These are phyloP conservation scores for Tagetes erecta DNA, from an alignment of 129 eudicot genomes.

Conservation along the genomic window DNA sequence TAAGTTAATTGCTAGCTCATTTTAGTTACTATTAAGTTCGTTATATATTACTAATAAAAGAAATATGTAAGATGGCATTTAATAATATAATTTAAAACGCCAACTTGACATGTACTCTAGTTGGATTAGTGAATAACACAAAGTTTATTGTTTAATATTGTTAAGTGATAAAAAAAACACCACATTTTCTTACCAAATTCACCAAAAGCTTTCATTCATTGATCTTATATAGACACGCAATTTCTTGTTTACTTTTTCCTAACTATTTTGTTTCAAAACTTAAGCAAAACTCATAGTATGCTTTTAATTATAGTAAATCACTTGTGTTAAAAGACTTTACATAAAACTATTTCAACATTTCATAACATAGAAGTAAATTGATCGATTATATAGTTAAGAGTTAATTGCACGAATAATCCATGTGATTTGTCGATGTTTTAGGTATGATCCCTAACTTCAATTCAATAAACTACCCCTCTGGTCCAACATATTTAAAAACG, in stretches of 20 bases:
- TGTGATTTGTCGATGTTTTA: too few relatives aligned
- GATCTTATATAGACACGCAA: not conserved
- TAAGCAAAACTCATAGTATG: not conserved
- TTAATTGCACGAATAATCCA: too few relatives aligned
- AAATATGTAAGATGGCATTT: not conserved
- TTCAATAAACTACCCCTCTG: too few relatives aligned
- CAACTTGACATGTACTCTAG: constrained; percentile 12
- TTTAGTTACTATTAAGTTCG: not conserved
- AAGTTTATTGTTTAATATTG: not conserved
- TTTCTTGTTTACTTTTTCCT: constrained; percentile 9
- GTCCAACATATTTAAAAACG: too few relatives aligned
- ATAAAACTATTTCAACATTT: not conserved
- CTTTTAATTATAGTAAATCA: not conserved
- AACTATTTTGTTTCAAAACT: constrained; percentile 15
- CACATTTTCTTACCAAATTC: constrained; percentile 8
- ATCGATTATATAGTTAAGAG: too few relatives aligned
- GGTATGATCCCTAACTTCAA: too few relatives aligned
- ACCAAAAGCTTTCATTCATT: constrained; percentile 7
- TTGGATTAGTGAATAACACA: constrained; percentile 1
- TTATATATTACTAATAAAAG: not conserved
- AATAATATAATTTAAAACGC: not conserved
- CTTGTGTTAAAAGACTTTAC: not conserved
- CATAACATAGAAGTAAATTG: not conserved
- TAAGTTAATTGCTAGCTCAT: too few relatives aligned
- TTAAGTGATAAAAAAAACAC: not conserved